Conservation (phyloP, 805 yeast genomes). For the Lipomyces mesembrius region DNA sequence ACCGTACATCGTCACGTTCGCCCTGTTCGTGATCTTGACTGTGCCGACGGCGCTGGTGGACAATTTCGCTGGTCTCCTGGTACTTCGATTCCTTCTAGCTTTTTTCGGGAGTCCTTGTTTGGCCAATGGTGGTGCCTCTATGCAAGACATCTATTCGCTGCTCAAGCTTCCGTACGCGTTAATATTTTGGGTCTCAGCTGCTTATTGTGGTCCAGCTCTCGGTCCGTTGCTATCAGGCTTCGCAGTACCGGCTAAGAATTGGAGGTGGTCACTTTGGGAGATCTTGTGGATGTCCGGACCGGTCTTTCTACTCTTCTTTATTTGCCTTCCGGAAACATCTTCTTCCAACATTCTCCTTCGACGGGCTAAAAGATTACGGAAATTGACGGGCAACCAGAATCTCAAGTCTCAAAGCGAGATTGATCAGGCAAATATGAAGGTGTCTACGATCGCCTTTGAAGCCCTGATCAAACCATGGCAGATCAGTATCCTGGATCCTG, state of each 20-base stretch:
- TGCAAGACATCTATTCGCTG: slow-evolving; percentile 54
- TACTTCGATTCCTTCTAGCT: slow-evolving; percentile 60
- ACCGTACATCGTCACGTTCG: slow-evolving; percentile 54
- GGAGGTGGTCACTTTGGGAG: slow-evolving; percentile 51
- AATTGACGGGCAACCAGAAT: slow-evolving; percentile 52
- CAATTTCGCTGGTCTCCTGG: slow-evolving; percentile 56
- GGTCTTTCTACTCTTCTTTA: slow-evolving; percentile 47
- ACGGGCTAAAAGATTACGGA: slow-evolving; percentile 56
- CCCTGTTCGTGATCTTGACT: slow-evolving; percentile 56
- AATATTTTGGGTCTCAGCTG: slow-evolving; percentile 58
- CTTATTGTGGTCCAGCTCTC: slow-evolving; percentile 58
- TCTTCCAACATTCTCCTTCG: slow-evolving; percentile 52
- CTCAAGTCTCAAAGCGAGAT: slow-evolving; percentile 48
- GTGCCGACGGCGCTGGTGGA: slow-evolving; percentile 58
- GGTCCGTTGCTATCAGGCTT: slow-evolving; percentile 65
- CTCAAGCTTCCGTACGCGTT: slow-evolving; percentile 55
- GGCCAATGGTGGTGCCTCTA: slow-evolving; percentile 63
- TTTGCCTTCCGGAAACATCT: slow-evolving; percentile 58
- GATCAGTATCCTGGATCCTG: slow-evolving; percentile 59
- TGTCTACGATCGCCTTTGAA: slow-evolving; percentile 35
- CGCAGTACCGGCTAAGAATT: slow-evolving; percentile 53
- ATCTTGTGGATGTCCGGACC: slow-evolving; percentile 49
- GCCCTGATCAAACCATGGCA: slow-evolving; percentile 49
- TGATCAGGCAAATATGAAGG: slow-evolving; percentile 1
- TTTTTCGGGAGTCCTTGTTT: slow-evolving; percentile 61